phyloP scores from a whole-genome alignment of 2,329 filamentous ascomycete species.

The Trichophyton schoenleinii region DNA sequence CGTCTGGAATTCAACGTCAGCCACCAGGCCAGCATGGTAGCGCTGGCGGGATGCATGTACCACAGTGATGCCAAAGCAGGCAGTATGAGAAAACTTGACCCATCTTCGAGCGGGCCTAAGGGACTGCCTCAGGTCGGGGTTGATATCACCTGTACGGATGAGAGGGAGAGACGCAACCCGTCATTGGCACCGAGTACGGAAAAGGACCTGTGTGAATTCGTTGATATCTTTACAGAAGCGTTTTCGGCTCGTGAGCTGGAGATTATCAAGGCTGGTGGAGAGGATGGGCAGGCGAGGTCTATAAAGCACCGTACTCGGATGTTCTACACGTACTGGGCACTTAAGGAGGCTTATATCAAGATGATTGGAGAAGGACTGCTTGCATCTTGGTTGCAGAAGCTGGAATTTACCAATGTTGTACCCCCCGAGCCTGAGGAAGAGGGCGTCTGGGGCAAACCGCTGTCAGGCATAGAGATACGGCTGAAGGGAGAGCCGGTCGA shows the following conservation, averaged over 20 bases:
- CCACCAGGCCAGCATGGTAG: conserved; percentile 52
- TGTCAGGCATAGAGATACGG: conserved; percentile 37
- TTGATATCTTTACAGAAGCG: conserved; percentile 48
- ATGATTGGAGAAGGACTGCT: conserved; percentile 52
- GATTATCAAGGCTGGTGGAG: conserved; percentile 38
- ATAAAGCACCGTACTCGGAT: conserved; percentile 46
- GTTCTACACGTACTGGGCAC: conserved; percentile 53
- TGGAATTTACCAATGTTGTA: conserved; percentile 49
- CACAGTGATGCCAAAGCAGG: conserved; percentile 4
- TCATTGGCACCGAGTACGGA: conserved; percentile 33
- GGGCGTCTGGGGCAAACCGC: conserved; percentile 25
- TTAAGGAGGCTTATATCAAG: conserved; percentile 57
- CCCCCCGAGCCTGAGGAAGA: conserved; percentile 6
- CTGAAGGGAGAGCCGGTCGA: conserved; percentile 36
- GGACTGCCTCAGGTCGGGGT: conserved; percentile 39
- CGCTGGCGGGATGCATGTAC: conserved; percentile 40
- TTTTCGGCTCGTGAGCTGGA: conserved; percentile 45
- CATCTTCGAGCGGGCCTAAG: conserved; percentile 7
- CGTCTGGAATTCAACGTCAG: conserved; percentile 52
- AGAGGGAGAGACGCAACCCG: conserved; percentile 37
- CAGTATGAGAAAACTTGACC: conserved; percentile 7
- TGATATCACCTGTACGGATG: conserved; percentile 52
- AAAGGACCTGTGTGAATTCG: conserved; percentile 43
- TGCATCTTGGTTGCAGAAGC: conserved; percentile 46
- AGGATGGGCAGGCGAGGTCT: conserved; percentile 20